A percentile compares a stretch with the other conserved stretches of the same genome.
These are phyloP conservation scores for Globisporangium lucens DNA, from an alignment of 352 stramenopile species.

Conservation along the genomic window DNA sequence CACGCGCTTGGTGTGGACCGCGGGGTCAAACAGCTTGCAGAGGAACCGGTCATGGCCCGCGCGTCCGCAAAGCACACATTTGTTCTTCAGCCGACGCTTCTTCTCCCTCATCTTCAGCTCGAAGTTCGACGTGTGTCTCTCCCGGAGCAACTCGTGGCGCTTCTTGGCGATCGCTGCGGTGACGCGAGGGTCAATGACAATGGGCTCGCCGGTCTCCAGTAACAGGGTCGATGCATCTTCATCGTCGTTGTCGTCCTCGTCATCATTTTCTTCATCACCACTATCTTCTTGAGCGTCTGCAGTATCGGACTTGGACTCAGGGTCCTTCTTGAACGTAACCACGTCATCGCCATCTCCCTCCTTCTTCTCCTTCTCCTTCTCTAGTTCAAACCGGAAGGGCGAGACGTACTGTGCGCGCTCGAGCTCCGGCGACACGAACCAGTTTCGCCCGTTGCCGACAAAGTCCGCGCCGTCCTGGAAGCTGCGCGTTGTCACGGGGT, in stretches of 20 bases:
- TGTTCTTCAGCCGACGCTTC: not conserved
- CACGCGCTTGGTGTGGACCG: not conserved
- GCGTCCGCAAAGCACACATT: not conserved
- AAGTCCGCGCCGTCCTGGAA: constrained; percentile 31
- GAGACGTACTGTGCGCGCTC: constrained; percentile 4
- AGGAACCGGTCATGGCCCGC: not conserved
- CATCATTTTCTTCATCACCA: too few species aligned
- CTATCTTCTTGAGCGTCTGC: too few species aligned
- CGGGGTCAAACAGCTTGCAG: not conserved
- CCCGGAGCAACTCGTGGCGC: not conserved
- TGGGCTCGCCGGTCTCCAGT: constrained; percentile 8
- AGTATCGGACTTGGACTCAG: not conserved
- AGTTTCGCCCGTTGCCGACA: constrained; percentile 46
- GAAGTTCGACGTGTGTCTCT: not conserved
- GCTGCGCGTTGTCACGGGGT: constrained; percentile 23
- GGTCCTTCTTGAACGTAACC: not conserved
- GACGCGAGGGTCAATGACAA: not conserved
- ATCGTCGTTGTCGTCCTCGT: not conserved
- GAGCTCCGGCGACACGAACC: constrained; percentile 28
- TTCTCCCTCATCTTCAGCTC: not conserved
- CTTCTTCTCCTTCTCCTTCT: not conserved
- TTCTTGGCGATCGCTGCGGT: not conserved
- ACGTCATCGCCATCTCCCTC: not conserved
- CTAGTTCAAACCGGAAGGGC: constrained; percentile 10
- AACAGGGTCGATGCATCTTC: constrained; percentile 3